Percentiles rank a stretch among this genome's conserved stretches.
Conservation (phyloP, 352 stramenopile genomes). For the Peronospora farinosa region DNA sequence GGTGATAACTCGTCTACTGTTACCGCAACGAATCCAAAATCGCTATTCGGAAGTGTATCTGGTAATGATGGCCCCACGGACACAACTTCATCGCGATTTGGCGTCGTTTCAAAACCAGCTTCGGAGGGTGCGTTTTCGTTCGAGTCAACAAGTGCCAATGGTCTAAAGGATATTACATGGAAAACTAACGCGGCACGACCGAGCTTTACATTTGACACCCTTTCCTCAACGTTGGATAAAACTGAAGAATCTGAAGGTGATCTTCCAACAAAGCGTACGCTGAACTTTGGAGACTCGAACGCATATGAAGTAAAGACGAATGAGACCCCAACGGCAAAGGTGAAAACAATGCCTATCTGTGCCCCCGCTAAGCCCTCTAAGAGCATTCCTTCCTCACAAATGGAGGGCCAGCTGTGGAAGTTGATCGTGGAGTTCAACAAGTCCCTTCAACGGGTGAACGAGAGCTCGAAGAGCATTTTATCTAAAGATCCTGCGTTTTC, state of each 20-base stretch:
- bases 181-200: conserved; percentile 14
- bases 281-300: conserved; percentile 28
- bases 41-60: conserved; percentile 19
- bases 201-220: conserved; percentile 31
- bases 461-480: conserved; percentile 30
- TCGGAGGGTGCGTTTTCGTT: conserved; percentile 22
- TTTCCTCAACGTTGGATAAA: conserved; percentile 11
- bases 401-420: conserved; percentile 67
- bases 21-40: conserved; percentile 14
- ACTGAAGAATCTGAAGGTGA: conserved; percentile 10
- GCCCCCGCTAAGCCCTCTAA: conserved; percentile 5
- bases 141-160: conserved; percentile 9
- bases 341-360: conserved; percentile 5
- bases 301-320: conserved; percentile 11
- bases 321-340: conserved; percentile 5
- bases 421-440: conserved; percentile 66
- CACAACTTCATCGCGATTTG: conserved; percentile 29
- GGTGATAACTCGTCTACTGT: background rate
- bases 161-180: conserved; percentile 2
- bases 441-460: conserved; percentile 44
- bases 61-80: conserved; percentile 8
- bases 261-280: conserved; percentile 25
- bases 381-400: conserved; percentile 30
- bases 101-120: conserved; percentile 17
- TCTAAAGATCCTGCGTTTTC: conserved; percentile 36